Evolutionary conservation across 73 alveolate genomes (phyloP).

Genomic region (Stentor coeruleus): DNA sequence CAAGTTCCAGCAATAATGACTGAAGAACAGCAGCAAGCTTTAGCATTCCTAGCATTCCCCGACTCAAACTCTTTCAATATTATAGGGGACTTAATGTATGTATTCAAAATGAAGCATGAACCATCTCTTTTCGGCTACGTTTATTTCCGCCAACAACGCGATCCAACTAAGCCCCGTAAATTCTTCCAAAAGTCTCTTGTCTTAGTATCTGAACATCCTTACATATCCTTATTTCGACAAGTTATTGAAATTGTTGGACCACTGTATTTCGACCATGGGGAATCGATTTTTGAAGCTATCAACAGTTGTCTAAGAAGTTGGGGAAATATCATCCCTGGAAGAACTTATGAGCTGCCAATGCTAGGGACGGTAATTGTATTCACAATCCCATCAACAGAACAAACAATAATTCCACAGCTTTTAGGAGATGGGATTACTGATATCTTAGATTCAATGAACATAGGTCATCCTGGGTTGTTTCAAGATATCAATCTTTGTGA

Average conservation of each 20-base stretch:
- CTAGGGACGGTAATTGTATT: slow-evolving; percentile 6
- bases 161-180: slow-evolving; percentile 28
- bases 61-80: slow-evolving; percentile 26
- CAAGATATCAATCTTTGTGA: slow-evolving; percentile 24
- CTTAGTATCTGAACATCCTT: slow-evolving; percentile 11
- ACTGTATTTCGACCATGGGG: slow-evolving; percentile 27
- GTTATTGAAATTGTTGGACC: slow-evolving; percentile 32
- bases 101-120: slow-evolving; percentile 1
- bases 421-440: slow-evolving; percentile 15
- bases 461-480: not conserved
- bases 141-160: slow-evolving; percentile 26
- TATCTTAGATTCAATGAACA: slow-evolving; percentile 19
- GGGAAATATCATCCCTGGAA: not conserved
- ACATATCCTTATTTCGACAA: slow-evolving; percentile 4
- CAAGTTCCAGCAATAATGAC: slow-evolving; percentile 23
- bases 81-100: slow-evolving; percentile 14
- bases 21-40: slow-evolving; percentile 8
- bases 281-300: slow-evolving; percentile 8
- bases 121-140: slow-evolving; percentile 16
- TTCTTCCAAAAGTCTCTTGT: slow-evolving; percentile 25
- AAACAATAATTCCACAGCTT: not conserved
- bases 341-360: not conserved
- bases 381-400: slow-evolving; percentile 17
- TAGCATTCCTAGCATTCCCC: slow-evolving; percentile 36
- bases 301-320: not conserved